phyloP scores from a whole-genome alignment of 805 yeast species.

The Candida chilensis region DNA sequence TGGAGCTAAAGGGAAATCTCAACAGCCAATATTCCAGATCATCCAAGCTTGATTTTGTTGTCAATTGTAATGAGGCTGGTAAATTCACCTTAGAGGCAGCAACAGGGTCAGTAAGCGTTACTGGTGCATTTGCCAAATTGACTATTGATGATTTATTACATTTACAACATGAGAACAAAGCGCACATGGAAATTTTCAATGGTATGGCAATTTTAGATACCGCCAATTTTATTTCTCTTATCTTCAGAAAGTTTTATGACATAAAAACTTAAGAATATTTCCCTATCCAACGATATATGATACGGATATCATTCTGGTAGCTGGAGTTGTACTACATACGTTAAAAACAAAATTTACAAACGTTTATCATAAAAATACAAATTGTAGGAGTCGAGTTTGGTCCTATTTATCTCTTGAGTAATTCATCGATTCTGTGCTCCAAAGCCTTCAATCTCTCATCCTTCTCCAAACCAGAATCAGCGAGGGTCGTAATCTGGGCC shows the following conservation, averaged over 20 bases:
- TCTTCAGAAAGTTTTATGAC: conserved; percentile 71
- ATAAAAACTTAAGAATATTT: conserved; percentile 12
- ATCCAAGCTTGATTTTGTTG: conserved; percentile 64
- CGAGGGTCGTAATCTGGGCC: conserved; percentile 39
- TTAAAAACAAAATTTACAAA: no score
- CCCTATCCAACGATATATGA: no score
- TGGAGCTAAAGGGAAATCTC: conserved; percentile 54
- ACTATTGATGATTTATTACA: conserved; percentile 66
- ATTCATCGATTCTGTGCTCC: conserved; percentile 52
- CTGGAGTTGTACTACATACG: no score
- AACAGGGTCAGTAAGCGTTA: conserved; percentile 58
- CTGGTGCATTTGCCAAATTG: conserved; percentile 47
- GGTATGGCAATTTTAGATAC: conserved; percentile 66
- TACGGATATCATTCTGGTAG: no score
- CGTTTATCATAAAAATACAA: no score
- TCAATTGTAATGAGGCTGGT: conserved; percentile 69
- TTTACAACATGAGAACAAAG: conserved; percentile 62
- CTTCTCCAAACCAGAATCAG: conserved; percentile 48
- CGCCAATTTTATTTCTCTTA: conserved; percentile 54
- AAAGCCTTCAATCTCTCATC: conserved; percentile 50
- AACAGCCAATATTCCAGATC: conserved; percentile 39
- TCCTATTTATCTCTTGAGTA: conserved; percentile 35
- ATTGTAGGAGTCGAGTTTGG: no score
- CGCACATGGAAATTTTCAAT: conserved; percentile 48
- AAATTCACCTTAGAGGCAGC: conserved; percentile 69